Percentiles rank a stretch among this genome's conserved stretches.
These are phyloP conservation scores for Parmales sp. DNA, from an alignment of 108 stramenopile species.

Conservation along the genomic window DNA sequence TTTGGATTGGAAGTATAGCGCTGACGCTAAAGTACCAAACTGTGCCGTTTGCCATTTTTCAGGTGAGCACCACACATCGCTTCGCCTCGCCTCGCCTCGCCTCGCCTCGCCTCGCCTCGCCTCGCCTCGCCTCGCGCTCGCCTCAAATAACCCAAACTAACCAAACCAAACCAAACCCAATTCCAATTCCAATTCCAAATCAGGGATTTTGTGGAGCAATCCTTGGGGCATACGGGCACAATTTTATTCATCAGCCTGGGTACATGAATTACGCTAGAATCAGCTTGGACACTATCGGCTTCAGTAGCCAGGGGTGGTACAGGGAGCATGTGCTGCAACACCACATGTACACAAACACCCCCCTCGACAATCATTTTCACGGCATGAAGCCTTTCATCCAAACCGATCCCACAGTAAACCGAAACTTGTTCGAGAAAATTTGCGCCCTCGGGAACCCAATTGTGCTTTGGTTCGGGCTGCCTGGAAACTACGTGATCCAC, in stretches of 20 bases:
- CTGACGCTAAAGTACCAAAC: background rate
- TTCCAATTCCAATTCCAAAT: too few species aligned
- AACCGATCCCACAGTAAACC: conserved; percentile 13
- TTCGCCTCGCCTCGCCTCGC: too few species aligned
- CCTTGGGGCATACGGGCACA: conserved; percentile 20
- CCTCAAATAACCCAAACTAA: too few species aligned
- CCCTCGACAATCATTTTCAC: conserved; percentile 17
- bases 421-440: conserved; percentile 14
- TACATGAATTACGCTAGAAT: conserved; percentile 14
- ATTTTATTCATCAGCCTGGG: conserved; percentile 19
- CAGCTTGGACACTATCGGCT: conserved; percentile 15
- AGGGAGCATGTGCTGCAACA: conserved; percentile 20
- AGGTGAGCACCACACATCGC: too few species aligned
- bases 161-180: too few species aligned
- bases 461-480: conserved; percentile 15
- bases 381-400: conserved; percentile 14
- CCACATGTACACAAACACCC: conserved; percentile 24
- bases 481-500: conserved; percentile 11
- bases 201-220: conserved; percentile 15
- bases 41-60: background rate
- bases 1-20: background rate
- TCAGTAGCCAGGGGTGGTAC: conserved; percentile 15
- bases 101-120: too few species aligned
- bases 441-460: conserved; percentile 13
- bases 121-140: too few species aligned